phyloP scores from a whole-genome alignment of 257 asterid species.

The Capsicum rhomboideum region DNA sequence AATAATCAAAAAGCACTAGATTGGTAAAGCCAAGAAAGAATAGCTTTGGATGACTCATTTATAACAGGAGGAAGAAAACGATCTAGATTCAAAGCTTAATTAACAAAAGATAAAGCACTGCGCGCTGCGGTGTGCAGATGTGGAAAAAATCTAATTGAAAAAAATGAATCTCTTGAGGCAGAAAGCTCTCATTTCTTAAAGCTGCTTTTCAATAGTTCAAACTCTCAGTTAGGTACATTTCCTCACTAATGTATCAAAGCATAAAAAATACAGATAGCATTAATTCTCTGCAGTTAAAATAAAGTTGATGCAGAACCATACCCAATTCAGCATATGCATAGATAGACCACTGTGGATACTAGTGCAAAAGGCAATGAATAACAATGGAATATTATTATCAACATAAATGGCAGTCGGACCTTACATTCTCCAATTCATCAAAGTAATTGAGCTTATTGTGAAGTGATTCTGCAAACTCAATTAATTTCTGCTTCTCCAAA shows the following conservation, averaged over 20 bases:
- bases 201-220: background rate
- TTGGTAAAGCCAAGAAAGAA: background rate
- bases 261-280: background rate
- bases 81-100: background rate
- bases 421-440: conserved; percentile 99
- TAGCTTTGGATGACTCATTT: background rate
- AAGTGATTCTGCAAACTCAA: conserved; percentile 94
- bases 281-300: background rate
- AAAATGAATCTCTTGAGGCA: background rate
- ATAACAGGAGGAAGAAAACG: background rate
- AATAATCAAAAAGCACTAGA: background rate
- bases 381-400: conserved; percentile 6
- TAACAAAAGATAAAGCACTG: background rate
- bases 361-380: background rate
- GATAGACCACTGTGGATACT: background rate
- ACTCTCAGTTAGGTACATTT: background rate
- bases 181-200: background rate
- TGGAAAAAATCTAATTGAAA: background rate
- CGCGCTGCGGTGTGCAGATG: background rate
- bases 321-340: background rate
- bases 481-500: conserved; percentile 86
- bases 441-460: conserved; percentile 94
- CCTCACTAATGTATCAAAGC: background rate
- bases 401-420: conserved; percentile 35
- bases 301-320: background rate